Base-by-base conservation (phyloP, 2,329 filamentous ascomycete species). In the Alternaria arborescens region DNA sequence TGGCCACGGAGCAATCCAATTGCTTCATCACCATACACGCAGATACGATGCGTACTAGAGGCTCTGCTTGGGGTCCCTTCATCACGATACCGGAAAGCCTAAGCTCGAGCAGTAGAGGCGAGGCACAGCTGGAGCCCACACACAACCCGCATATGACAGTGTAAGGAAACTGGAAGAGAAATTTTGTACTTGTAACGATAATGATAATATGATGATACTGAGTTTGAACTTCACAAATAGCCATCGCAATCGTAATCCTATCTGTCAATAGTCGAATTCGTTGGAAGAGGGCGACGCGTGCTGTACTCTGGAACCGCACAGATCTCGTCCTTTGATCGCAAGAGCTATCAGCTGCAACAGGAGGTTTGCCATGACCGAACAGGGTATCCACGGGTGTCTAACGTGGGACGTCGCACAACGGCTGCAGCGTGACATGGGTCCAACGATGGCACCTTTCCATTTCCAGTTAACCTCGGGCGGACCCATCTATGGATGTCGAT, bases 31-130 rank as follows among this genome's bases (percentile, higher is more conserved):
- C 55, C 3, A 54, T 58, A 46, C 55, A 58, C 20, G 55, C 11
- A 61, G 64, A 20, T 52, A 55, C 22, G 59, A 67, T 16, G 53
- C 32, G 51, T 62, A 58, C 60, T 32, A 66, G 64, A 22, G 65
- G 58, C 8, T 68, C 66, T 6, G 59, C 51, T 14, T 78, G 75
- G 75, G 66, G 67, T 26, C 71, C 73, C 6, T 78, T 78, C 28
- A 76, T 78, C 28, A 78, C 75, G 7, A 74, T 77, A 38, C 74
- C 75, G 5, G 73, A 67, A 47, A 68, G 66, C n/a, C 44, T 77
- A 58, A 71, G 68, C 20, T 68, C 66, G 43, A 61, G 64, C 3
- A 68, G 61, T n/a, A 67, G 71, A 48, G 69, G 62, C 20, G 72
- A 68, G 52, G 53, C 52, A 6, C 55, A 63, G 30, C 40, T 69